These are phyloP conservation scores for Daldinia loculata DNA, from an alignment of 495 filamentous ascomycete species.

Conservation along the genomic window DNA sequence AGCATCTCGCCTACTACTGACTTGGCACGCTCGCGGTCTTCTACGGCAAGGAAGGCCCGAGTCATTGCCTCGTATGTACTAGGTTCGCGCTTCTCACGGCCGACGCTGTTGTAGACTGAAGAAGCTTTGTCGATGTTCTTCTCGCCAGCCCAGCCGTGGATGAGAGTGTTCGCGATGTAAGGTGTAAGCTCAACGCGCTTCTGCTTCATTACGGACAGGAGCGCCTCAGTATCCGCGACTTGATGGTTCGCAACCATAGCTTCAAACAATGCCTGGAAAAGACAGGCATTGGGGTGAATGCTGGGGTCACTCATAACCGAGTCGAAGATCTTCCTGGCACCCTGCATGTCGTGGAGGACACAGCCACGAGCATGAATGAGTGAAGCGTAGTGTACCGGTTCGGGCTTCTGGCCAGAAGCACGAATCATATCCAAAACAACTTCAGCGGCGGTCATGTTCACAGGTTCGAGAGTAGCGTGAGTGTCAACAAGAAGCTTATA, in stretches of 20 bases:
- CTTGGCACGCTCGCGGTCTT: conserved; percentile 78
- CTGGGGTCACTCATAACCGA: conserved; percentile 70
- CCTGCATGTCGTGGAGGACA: conserved; percentile 87
- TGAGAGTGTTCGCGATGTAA: conserved; percentile 99
- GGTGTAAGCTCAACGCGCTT: conserved; percentile 85
- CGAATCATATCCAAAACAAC: conserved; percentile 81
- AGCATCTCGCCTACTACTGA: conserved; percentile 89
- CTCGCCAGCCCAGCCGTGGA: conserved; percentile 93
- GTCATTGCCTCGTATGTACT: conserved; percentile 99
- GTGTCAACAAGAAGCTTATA: conserved; percentile 98
- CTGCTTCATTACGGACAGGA: conserved; percentile 77
- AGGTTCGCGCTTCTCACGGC: conserved; percentile 81
- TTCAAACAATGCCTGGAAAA: conserved; percentile 96
- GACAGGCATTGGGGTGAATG: conserved; percentile 77
- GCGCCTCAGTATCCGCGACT: conserved; percentile 75
- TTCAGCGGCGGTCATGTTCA: conserved; percentile 91
- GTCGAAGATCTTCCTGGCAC: conserved; percentile 84
- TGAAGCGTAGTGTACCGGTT: conserved; percentile 94
- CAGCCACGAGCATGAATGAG: conserved; percentile 97
- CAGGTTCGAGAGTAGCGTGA: conserved; percentile 90
- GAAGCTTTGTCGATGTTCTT: conserved; percentile 81
- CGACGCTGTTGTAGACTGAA: conserved; percentile 78
- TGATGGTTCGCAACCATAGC: conserved; percentile 93
- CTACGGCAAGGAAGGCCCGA: conserved; percentile 83
- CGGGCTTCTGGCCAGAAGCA: conserved; percentile 74